A percentile compares a stretch with the other conserved stretches of the same genome.
These are phyloP conservation scores for Sclerotinia subarctica DNA, from an alignment of 2,329 filamentous ascomycete genomes.

Conservation along the genomic window DNA sequence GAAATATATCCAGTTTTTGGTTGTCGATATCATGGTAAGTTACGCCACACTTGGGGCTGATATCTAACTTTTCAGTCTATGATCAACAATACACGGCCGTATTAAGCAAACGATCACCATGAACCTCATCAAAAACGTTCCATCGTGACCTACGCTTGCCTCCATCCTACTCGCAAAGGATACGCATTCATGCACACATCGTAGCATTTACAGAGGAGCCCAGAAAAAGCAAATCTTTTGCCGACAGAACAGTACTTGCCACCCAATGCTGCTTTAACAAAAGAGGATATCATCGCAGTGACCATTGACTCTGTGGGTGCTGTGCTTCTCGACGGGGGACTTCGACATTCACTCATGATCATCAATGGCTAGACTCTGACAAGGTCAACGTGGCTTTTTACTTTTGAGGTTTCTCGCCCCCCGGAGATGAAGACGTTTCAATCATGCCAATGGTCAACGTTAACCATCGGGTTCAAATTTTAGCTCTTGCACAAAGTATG, in stretches of 20 bases:
- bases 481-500: not conserved
- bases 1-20: not conserved
- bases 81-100: slow-evolving; percentile 6
- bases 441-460: not conserved
- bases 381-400: not conserved
- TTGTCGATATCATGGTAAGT: not conserved
- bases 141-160: slow-evolving; percentile 2
- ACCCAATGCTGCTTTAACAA: slow-evolving; percentile 18
- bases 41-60: slow-evolving; percentile 15
- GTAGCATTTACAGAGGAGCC: slow-evolving; percentile 11
- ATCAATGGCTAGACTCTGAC: not conserved
- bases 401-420: not conserved
- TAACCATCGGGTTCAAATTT: not conserved
- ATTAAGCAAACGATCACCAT: slow-evolving; percentile 12
- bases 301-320: not conserved
- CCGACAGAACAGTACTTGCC: slow-evolving; percentile 5
- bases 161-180: not conserved
- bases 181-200: not conserved
- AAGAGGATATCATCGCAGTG: not conserved
- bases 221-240: not conserved
- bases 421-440: not conserved
- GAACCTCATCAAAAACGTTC: not conserved
- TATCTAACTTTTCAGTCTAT: not conserved
- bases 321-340: not conserved
- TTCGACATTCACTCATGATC: not conserved